Conservation (phyloP, 2,329 filamentous ascomycete genomes). For the Coniella vitis region DNA sequence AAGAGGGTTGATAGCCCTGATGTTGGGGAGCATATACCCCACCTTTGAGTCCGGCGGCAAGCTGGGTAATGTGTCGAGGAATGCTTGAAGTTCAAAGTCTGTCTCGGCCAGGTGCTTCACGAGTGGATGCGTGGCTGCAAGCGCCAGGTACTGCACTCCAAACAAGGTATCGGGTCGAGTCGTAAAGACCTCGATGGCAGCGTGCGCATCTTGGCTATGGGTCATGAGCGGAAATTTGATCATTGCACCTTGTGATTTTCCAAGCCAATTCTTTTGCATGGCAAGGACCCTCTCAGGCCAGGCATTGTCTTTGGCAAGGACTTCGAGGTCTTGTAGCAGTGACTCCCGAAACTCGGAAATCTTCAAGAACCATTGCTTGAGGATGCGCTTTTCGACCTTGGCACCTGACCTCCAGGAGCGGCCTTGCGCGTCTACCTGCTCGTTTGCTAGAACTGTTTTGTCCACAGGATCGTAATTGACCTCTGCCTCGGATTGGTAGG, state of each 20-base stretch:
- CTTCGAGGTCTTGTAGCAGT: slow-evolving; percentile 63
- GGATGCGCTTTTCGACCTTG: slow-evolving; percentile 68
- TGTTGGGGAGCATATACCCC: slow-evolving; percentile 59
- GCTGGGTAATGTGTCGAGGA: slow-evolving; percentile 56
- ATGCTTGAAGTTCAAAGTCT: slow-evolving; percentile 57
- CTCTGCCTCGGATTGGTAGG: slow-evolving; percentile 74
- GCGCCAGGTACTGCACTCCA: slow-evolving; percentile 76
- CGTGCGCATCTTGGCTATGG: slow-evolving; percentile 31
- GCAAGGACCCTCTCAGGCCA: slow-evolving; percentile 80
- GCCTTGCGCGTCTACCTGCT: slow-evolving; percentile 84
- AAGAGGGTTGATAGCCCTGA: slow-evolving; percentile 61
- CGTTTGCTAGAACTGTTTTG: slow-evolving; percentile 83
- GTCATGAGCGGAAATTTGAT: slow-evolving; percentile 61
- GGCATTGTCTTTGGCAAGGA: slow-evolving; percentile 51
- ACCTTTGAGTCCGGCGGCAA: slow-evolving; percentile 51
- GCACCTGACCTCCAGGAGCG: slow-evolving; percentile 83
- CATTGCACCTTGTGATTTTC: slow-evolving; percentile 66
- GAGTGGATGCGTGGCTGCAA: slow-evolving; percentile 66
- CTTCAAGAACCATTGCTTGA: slow-evolving; percentile 86
- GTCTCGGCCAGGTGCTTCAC: slow-evolving; percentile 53
- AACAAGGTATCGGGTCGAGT: slow-evolving; percentile 83
- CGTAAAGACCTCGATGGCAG: slow-evolving; percentile 67
- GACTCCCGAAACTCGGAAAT: slow-evolving; percentile 73
- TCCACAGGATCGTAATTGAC: slow-evolving; percentile 91
- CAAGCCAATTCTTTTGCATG: slow-evolving; percentile 86